Conservation (phyloP, 108 stramenopile genomes). For the Cyclotella kingstonii region DNA sequence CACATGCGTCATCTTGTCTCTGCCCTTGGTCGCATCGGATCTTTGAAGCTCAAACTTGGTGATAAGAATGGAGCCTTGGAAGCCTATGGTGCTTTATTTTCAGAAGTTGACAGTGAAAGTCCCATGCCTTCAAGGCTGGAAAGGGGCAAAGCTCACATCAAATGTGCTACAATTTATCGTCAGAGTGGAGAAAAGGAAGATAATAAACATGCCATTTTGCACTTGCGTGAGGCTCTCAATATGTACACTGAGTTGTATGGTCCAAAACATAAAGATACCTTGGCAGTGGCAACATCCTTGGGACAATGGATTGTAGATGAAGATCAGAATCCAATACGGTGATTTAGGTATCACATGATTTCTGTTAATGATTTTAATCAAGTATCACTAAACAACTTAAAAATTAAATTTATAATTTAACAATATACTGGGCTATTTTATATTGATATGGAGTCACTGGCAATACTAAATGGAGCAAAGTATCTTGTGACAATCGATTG, state of each 20-base stretch:
- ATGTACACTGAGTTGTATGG: constrained; percentile 88
- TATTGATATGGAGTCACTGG: too few species aligned
- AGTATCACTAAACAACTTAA: background rate
- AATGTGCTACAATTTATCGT: constrained; percentile 86
- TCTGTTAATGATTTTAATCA: background rate
- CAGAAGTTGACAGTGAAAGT: constrained; percentile 69
- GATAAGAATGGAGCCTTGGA: constrained; percentile 77
- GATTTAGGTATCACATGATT: too few species aligned
- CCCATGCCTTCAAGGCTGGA: constrained; percentile 75
- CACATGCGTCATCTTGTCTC: constrained; percentile 82
- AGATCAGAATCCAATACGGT: constrained; percentile 36
- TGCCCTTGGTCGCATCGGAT: constrained; percentile 81
- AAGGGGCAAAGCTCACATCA: constrained; percentile 86
- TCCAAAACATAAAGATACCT: constrained; percentile 78
- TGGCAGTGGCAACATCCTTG: constrained; percentile 80
- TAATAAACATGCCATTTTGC: constrained; percentile 67
- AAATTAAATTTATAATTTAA: too few species aligned
- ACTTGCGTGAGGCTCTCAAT: constrained; percentile 77
- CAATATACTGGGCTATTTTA: too few species aligned
- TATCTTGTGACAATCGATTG: too few species aligned
- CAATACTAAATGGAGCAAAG: too few species aligned
- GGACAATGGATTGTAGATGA: constrained; percentile 82
- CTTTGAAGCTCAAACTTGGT: constrained; percentile 75
- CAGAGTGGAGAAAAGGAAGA: constrained; percentile 60
- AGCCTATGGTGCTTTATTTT: constrained; percentile 65